Conservation (phyloP, 2,329 filamentous ascomycete species). For the Sporothrix sp. region DNA sequence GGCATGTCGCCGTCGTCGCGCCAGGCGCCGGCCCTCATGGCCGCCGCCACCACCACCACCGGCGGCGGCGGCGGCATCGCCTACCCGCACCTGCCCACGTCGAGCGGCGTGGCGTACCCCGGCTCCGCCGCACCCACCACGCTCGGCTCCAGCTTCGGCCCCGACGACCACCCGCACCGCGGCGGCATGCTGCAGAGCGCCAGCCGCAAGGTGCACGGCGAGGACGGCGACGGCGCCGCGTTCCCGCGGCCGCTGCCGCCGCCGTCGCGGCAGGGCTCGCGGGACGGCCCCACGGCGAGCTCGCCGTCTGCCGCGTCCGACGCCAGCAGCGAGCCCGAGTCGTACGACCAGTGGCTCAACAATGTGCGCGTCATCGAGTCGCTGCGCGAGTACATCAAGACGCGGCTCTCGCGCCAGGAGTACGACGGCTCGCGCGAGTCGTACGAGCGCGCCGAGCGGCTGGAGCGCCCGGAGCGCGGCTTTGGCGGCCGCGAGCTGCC, state of each 20-base stretch:
- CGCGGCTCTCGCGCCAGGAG: constrained; percentile 47
- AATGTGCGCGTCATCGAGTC: constrained; percentile 56
- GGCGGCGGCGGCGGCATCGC: constrained; percentile 50
- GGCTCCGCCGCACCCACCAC: constrained; percentile 60
- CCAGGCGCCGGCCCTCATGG: constrained; percentile 29
- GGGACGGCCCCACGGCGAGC: constrained; percentile 37
- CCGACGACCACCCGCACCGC: constrained; percentile 53
- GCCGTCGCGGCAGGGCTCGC: constrained; percentile 32
- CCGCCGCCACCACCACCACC: constrained; percentile 34
- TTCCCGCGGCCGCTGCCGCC: constrained; percentile 23
- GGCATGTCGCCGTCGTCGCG: constrained; percentile 59
- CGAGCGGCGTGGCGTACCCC: constrained; percentile 45
- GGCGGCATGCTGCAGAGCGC: constrained; percentile 57
- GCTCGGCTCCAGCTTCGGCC: constrained; percentile 57
- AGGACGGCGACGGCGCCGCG: neutral
- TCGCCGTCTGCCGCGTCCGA: constrained; percentile 50
- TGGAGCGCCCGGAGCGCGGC: neutral
- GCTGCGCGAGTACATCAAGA: constrained; percentile 47
- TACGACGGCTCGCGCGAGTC: constrained; percentile 30
- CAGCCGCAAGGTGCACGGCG: constrained; percentile 29
- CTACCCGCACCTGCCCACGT: constrained; percentile 68
- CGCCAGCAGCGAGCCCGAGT: constrained; percentile 44
- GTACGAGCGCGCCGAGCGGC: neutral
- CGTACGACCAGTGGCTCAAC: constrained; percentile 56
- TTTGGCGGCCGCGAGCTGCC: constrained; percentile 14